Evolutionary conservation across 2,329 filamentous ascomycete genomes (phyloP), one percentile per base, ranked within the genome.

Genomic region (Fusarium paranaense): DNA sequence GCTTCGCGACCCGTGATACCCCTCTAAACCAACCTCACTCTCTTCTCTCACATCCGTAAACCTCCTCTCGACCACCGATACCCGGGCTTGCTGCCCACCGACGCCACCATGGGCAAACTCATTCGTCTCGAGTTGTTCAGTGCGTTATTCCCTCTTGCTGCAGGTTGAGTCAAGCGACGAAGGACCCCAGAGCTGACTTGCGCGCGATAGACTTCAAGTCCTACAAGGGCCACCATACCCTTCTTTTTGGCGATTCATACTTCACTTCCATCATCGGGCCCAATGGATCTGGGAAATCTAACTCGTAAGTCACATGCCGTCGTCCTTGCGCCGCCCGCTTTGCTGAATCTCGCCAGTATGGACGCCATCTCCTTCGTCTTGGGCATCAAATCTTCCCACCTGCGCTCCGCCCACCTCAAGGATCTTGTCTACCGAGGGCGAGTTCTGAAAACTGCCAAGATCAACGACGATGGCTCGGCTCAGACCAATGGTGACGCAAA

Each of bases 181-280:
- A 22, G 22, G 22, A 14, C 30, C 58, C 66, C 54, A 30, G 45
- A 50, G 33, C 76, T 79, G 64, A 79, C 71, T 40, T 62, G 27
- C 22, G 45, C 20, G 40, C 25, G 58, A 32, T 80, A 97, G 94
- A 99, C 87, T 99, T 99, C 91, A 99, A 99, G 87, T 98, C 97
- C 78, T 99, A 99, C 87, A 98, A 98, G 84, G 97, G 95, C 67
- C 95, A 98, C 80, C 97, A 99, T 86, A 92, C 91, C 70, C 91
- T 99, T 52, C 90, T 98, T 62, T 98, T 99, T 80, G 96, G 96
- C 80, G 96, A 99, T 86, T 97, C 95, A 3, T 98, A 98, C 85
- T 99, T 99, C 84, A 99, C 97, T 59, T 99, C 97, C 47, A 98
- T 99, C 81, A 98, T 99, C 81, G 97, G 97, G 7, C 97, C 97